phyloP scores from a whole-genome alignment of 495 filamentous ascomycete species.

The Penicillium taxi region DNA sequence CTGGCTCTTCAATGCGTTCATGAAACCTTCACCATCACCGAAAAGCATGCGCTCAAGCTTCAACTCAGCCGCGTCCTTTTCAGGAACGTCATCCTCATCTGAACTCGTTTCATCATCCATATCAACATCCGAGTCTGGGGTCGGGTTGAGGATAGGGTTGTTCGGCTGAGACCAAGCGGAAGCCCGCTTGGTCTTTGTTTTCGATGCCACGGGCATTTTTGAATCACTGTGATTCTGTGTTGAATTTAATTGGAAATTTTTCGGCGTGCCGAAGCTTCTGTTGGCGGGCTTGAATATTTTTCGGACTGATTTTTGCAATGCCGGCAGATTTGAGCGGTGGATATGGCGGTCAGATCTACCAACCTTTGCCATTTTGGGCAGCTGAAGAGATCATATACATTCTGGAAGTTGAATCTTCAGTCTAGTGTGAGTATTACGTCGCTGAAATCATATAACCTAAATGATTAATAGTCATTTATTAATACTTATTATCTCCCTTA shows the following conservation, averaged over 20 bases:
- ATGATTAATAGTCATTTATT: no score
- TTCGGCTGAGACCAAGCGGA: constrained; percentile 23
- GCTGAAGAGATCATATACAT: no score
- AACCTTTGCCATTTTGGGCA: no score
- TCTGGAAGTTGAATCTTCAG: no score
- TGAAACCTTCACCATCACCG: constrained; percentile 74
- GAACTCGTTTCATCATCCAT: constrained; percentile 25
- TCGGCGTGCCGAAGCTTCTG: constrained; percentile 12
- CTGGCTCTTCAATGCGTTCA: constrained; percentile 52
- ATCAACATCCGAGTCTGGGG: constrained; percentile 21
- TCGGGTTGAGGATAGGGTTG: constrained; percentile 7
- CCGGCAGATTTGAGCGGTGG: constrained; percentile 21
- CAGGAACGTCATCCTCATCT: constrained; percentile 39
- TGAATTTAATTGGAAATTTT: background rate
- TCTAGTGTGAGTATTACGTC: no score
- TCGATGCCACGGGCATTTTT: constrained; percentile 29
- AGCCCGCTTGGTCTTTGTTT: constrained; percentile 29
- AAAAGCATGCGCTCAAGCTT: constrained; percentile 82
- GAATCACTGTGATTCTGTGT: background rate
- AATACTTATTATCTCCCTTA: no score
- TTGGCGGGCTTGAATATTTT: constrained; percentile 24
- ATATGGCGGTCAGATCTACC: constrained; percentile 5
- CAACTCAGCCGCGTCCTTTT: constrained; percentile 72
- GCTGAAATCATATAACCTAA: no score
- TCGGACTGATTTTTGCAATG: constrained; percentile 21